Conservation (phyloP, 371 early-diverging fungal genomes). For the Smittium culicis region DNA sequence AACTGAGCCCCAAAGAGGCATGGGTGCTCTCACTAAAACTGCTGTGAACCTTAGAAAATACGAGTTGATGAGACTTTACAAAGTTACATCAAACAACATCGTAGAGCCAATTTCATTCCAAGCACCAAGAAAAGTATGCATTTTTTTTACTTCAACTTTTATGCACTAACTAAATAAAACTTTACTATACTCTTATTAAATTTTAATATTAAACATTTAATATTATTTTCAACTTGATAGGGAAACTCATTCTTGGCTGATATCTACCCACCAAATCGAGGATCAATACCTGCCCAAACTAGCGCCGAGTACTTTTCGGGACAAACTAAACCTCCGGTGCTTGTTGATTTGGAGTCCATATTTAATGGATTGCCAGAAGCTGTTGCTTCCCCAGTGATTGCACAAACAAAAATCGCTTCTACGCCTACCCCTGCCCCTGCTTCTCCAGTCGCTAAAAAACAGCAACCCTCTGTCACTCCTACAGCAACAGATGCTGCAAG, state of each 20-base stretch:
- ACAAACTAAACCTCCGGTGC: slow-evolving; percentile 56
- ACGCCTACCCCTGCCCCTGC: background rate
- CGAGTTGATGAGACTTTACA: slow-evolving; percentile 86
- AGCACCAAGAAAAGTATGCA: slow-evolving; percentile 92
- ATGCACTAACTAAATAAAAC: too few species aligned
- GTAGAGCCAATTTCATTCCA: slow-evolving; percentile 93
- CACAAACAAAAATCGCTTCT: background rate
- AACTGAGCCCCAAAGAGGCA: slow-evolving; percentile 84
- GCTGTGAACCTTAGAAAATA: slow-evolving; percentile 68
- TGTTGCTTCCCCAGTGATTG: slow-evolving; percentile 7
- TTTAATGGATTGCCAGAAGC: slow-evolving; percentile 17
- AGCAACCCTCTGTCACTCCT: background rate
- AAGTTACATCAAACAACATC: slow-evolving; percentile 59
- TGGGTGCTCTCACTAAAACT: slow-evolving; percentile 88
- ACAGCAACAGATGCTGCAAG: background rate
- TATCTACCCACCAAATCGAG: slow-evolving; percentile 78
- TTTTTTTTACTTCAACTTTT: too few species aligned
- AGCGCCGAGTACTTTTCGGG: slow-evolving; percentile 85
- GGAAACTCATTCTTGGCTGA: too few species aligned
- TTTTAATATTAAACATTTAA: too few species aligned
- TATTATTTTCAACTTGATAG: too few species aligned
- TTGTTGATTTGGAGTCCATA: slow-evolving; percentile 59
- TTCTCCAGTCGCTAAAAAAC: background rate
- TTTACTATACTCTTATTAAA: too few species aligned
- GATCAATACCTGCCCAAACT: slow-evolving; percentile 71